These are phyloP conservation scores for Talaromyces atroroseus DNA, from an alignment of 2,329 filamentous ascomycete species.

Conservation along the genomic window DNA sequence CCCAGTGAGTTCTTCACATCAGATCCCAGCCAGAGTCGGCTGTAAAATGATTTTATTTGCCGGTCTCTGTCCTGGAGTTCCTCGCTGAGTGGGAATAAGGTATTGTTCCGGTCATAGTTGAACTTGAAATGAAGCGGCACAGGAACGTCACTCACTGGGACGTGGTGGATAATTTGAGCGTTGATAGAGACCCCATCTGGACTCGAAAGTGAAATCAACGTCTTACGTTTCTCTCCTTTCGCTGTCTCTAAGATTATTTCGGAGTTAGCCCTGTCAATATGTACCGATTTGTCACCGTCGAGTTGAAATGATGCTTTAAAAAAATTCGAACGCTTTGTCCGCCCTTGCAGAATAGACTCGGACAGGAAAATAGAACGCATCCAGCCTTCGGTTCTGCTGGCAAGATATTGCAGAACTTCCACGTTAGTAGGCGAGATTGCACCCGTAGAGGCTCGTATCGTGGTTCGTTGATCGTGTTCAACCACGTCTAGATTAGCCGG, in stretches of 20 bases:
- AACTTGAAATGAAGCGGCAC: neutral
- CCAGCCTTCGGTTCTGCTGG: neutral
- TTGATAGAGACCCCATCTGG: neutral
- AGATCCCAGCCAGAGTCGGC: neutral
- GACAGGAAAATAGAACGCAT: neutral
- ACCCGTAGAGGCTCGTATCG: neutral
- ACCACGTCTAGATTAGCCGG: neutral
- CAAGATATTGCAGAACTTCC: constrained; percentile 1
- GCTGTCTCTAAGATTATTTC: neutral
- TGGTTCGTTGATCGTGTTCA: neutral
- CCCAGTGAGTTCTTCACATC: neutral
- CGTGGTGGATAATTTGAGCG: neutral
- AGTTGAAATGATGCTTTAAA: neutral
- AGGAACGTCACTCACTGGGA: neutral
- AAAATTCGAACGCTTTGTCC: neutral
- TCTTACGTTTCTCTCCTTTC: neutral
- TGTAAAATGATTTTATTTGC: constrained; percentile 5
- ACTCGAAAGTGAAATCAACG: neutral
- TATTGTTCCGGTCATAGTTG: neutral
- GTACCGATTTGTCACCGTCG: neutral
- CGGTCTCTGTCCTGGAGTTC: neutral
- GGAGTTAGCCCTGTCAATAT: neutral
- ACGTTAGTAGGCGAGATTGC: neutral
- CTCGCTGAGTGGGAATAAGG: neutral
- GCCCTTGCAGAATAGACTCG: neutral